phyloP scores from a whole-genome alignment of 2,329 filamentous ascomycete species.

The Geosmithia morbida region DNA sequence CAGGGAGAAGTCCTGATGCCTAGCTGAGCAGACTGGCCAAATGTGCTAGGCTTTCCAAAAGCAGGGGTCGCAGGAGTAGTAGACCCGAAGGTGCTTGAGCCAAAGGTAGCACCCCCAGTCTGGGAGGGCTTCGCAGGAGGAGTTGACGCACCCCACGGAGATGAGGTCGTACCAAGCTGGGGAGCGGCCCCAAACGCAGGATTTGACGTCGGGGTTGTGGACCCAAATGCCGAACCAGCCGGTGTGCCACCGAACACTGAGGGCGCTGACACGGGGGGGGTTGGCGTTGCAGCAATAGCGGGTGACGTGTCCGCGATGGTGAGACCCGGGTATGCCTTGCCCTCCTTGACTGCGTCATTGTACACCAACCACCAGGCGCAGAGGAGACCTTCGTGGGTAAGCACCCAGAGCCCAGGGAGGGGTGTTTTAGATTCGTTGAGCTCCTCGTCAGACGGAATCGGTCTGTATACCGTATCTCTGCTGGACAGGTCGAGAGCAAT shows the following conservation, averaged over 20 bases:
- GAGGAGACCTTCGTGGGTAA: conserved; percentile 82
- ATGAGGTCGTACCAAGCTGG: conserved; percentile 33
- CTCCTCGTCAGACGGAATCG: conserved; percentile 62
- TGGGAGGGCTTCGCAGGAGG: conserved; percentile 14
- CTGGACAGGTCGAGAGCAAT: conserved; percentile 72
- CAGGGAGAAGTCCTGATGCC: conserved; percentile 39
- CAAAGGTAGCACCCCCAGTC: conserved; percentile 24
- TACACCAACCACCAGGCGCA: conserved; percentile 88
- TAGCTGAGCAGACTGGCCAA: conserved; percentile 35
- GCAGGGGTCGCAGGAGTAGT: conserved; percentile 22
- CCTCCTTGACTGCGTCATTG: conserved; percentile 65
- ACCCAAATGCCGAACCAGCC: conserved; percentile 24
- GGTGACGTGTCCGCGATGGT: conserved; percentile 25
- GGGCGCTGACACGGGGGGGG: conserved; percentile 11
- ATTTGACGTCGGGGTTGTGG: conserved; percentile 17
- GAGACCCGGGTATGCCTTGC: conserved; percentile 60
- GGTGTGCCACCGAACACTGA: conserved; percentile 15
- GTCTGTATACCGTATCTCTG: conserved; percentile 62
- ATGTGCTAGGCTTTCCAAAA: conserved; percentile 35
- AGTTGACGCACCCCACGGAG: conserved; percentile 30
- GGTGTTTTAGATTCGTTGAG: conserved; percentile 67
- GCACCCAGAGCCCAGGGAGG: conserved; percentile 66
- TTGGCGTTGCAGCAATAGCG: conserved; percentile 12
- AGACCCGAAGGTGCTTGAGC: conserved; percentile 27
- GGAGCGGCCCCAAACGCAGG: conserved; percentile 32